Percentiles rank a stretch among this genome's conserved stretches.
phyloP scores from a whole-genome alignment of 2,329 filamentous ascomycete genomes.

The Bipolaris sorokiniana region DNA sequence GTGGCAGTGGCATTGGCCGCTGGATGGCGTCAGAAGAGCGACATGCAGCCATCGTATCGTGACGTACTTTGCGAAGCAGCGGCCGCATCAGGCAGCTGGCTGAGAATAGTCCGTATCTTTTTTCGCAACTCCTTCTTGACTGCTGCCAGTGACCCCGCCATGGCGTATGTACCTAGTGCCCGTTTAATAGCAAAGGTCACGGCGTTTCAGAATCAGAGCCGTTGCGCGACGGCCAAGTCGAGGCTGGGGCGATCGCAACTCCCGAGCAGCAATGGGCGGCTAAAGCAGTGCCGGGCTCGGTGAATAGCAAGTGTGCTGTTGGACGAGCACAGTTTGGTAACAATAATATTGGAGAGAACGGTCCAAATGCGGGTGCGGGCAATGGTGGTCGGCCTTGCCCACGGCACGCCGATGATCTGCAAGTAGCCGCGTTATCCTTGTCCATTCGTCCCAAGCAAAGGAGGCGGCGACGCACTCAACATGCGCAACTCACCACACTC shows the following conservation, averaged over 20 bases:
- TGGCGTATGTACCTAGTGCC: slow-evolving; percentile 11
- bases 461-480: slow-evolving; percentile 22
- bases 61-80: slow-evolving; percentile 73
- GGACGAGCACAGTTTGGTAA: background rate
- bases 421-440: slow-evolving; percentile 35
- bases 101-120: slow-evolving; percentile 71
- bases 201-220: slow-evolving; percentile 18
- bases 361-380: slow-evolving; percentile 21
- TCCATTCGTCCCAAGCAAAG: slow-evolving; percentile 21
- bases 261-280: background rate
- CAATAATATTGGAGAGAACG: slow-evolving; percentile 8
- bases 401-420: slow-evolving; percentile 36
- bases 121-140: slow-evolving; percentile 79
- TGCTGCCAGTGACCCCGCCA: slow-evolving; percentile 61
- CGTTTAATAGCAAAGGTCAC: slow-evolving; percentile 18
- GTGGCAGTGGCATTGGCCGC: slow-evolving; percentile 69
- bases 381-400: slow-evolving; percentile 19
- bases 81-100: slow-evolving; percentile 65
- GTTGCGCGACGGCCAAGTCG: background rate
- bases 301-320: background rate
- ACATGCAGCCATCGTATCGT: background rate
- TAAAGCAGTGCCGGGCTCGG: background rate
- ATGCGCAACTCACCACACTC: slow-evolving; percentile 17
- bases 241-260: background rate
- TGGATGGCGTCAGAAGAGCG: slow-evolving; percentile 47